phyloP scores from a whole-genome alignment of 768 basidiomycete genomes.

The Mycena crocata region DNA sequence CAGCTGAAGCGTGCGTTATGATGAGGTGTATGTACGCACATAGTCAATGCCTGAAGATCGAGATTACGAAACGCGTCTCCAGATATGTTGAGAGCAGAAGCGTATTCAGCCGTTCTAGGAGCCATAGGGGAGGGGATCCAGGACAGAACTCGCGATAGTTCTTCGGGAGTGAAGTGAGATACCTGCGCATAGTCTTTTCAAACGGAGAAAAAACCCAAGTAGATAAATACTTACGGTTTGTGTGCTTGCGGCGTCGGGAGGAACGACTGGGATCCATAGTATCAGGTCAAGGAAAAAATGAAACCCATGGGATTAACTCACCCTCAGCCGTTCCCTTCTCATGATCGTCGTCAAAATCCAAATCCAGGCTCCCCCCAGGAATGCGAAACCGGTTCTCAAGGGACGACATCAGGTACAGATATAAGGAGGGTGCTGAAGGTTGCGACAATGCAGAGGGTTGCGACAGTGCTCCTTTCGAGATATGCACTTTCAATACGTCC shows the following conservation, averaged over 20 bases:
- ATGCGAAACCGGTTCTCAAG: conserved; percentile 21
- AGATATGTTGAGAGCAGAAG: conserved; percentile 21
- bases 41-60: conserved; percentile 11
- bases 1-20: neutral
- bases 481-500: conserved; percentile 1
- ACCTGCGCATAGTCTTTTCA: conserved; percentile 9
- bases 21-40: conserved; percentile 14
- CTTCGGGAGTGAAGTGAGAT: conserved; percentile 13
- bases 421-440: neutral
- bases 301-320: neutral
- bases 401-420: conserved; percentile 3
- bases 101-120: conserved; percentile 21
- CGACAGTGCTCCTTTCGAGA: neutral
- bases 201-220: neutral
- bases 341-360: conserved; percentile 20
- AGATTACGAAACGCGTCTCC: conserved; percentile 26
- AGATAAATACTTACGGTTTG: conserved; percentile 12
- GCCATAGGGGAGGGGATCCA: conserved; percentile 23
- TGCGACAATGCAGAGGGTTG: too few species aligned
- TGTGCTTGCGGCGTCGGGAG: neutral
- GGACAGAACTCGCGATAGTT: conserved; percentile 18
- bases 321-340: conserved; percentile 6
- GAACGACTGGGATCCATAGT: neutral
- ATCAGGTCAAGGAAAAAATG: neutral
- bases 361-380: conserved; percentile 28